Base-by-base conservation (phyloP, 2,329 filamentous ascomycete species). In the Penicillium sp. region DNA sequence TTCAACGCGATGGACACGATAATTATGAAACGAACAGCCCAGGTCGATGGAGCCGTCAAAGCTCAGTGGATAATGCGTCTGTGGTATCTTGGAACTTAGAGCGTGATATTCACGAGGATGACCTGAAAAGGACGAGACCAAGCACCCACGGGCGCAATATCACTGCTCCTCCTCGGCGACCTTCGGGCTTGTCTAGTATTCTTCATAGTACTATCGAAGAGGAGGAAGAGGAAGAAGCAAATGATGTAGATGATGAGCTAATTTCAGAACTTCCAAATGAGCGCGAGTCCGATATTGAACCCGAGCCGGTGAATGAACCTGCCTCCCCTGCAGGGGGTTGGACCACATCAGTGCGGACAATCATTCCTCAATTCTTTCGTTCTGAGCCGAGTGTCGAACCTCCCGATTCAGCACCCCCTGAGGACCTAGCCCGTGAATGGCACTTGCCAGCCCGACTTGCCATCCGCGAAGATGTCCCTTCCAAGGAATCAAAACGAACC, bases 51-150 rank as follows among this genome's bases (percentile, higher is more conserved):
- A 43, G 37, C 33, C 65, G 59, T 18, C 52, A 64, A 42, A 65
- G 59, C 52, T 68, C 59, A 2, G 50, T 70, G 9, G 72, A 73
- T 49, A 71, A 71, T 42, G 65, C 68, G 12, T 75, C 72, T 1
- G 62, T 67, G 11, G 55, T 69, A 2, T 75, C 72, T 2, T 75
- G 67, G 62, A 62, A 59, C 18, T 51, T 75, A 14, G 73, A 75
- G 33, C 69, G 73, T 18, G 67, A 73, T 43, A 63, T 75, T 41
- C 68, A 75, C 29, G 65, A 70, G 11, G 72, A 74, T 53, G 58
- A 72, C 25, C 45, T 75, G 9, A 69, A 70, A 60, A 66, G 72
- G 35, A 71, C 68, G n/a, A 63, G 67, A 26, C 64, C 67, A 20
- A 61, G 61, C 46, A 61, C 56, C 3, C 64, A 64, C 23, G 69